Percentiles rank a stretch among this genome's conserved stretches.
phyloP scores from a whole-genome alignment of 192 early-diverging fungal genomes.

The Linnemannia hyalina region DNA sequence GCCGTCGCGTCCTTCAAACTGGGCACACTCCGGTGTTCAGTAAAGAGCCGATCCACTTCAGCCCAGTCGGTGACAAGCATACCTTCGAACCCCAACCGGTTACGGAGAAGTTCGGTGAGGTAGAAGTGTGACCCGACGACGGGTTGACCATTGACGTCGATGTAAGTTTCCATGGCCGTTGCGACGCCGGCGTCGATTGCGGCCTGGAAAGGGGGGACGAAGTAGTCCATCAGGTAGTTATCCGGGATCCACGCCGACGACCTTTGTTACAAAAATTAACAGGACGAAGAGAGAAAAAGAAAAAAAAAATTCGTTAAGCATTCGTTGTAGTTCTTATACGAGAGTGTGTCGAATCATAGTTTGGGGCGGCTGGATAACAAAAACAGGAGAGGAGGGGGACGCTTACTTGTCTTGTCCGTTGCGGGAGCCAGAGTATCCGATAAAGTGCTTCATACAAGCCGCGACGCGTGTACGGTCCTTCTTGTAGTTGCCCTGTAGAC shows the following conservation, averaged over 20 bases:
- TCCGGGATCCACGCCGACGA: slow-evolving; percentile 62
- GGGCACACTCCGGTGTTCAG: slow-evolving; percentile 58
- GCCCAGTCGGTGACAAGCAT: slow-evolving; percentile 74
- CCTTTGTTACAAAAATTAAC: not conserved
- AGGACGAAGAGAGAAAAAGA: not conserved
- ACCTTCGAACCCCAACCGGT: slow-evolving; percentile 68
- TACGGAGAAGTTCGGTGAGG: slow-evolving; percentile 63
- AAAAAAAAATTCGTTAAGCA: not conserved
- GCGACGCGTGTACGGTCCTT: slow-evolving; percentile 70
- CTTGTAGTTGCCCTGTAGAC: slow-evolving; percentile 79
- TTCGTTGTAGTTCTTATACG: not conserved
- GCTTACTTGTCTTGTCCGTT: slow-evolving; percentile 57
- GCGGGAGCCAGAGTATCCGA: slow-evolving; percentile 72
- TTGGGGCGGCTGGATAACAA: too few species aligned
- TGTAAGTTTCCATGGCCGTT: slow-evolving; percentile 75
- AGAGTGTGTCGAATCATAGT: too few species aligned
- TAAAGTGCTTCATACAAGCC: slow-evolving; percentile 77
- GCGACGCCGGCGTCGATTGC: slow-evolving; percentile 71
- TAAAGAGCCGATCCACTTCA: slow-evolving; percentile 67
- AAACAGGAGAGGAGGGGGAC: too few species aligned
- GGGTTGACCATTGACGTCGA: slow-evolving; percentile 71
- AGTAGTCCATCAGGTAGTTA: slow-evolving; percentile 71
- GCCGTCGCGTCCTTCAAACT: slow-evolving; percentile 59
- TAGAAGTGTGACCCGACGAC: slow-evolving; percentile 69
- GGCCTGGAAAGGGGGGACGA: slow-evolving; percentile 71